These are phyloP conservation scores for Boeremia exigua DNA, from an alignment of 2,329 filamentous ascomycete species.

Conservation along the genomic window DNA sequence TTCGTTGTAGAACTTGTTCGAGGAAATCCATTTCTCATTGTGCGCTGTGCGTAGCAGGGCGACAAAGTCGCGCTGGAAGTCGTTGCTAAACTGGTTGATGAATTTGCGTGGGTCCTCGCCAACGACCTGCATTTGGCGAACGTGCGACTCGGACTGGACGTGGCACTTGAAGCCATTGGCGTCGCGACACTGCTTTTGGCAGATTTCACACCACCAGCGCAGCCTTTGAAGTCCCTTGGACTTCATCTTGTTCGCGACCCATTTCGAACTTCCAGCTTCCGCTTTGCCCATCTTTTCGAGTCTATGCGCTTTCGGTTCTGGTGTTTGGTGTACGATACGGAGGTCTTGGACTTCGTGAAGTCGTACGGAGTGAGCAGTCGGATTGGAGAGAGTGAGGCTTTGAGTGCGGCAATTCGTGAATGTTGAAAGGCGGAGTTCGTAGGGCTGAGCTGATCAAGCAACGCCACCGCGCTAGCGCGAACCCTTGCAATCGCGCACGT, in stretches of 20 bases:
- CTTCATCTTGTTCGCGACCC: constrained; percentile 90
- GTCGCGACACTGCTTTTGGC: constrained; percentile 77
- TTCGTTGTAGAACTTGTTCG: constrained; percentile 95
- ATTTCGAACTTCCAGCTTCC: constrained; percentile 90
- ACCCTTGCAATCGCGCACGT: not conserved
- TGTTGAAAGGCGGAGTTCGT: constrained; percentile 3
- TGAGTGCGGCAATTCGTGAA: not conserved
- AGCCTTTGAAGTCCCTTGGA: constrained; percentile 67
- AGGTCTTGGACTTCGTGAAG: not conserved
- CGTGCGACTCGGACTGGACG: constrained; percentile 81
- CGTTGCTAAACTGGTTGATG: constrained; percentile 80
- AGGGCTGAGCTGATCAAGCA: constrained; percentile 10
- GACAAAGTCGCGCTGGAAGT: constrained; percentile 83
- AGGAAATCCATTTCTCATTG: constrained; percentile 85
- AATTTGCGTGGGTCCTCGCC: constrained; percentile 85
- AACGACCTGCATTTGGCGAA: constrained; percentile 86
- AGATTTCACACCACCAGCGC: constrained; percentile 88
- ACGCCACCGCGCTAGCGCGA: constrained; percentile 8
- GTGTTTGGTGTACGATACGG: not conserved
- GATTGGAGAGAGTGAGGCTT: not conserved
- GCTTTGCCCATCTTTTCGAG: constrained; percentile 76
- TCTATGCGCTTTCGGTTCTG: not conserved
- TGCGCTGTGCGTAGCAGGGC: constrained; percentile 80
- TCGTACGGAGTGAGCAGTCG: not conserved
- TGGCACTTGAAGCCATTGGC: constrained; percentile 78